A percentile compares a stretch with the other conserved stretches of the same genome.
Conservation (phyloP, 2,329 filamentous ascomycete genomes). For the Colletotrichum sp. region DNA sequence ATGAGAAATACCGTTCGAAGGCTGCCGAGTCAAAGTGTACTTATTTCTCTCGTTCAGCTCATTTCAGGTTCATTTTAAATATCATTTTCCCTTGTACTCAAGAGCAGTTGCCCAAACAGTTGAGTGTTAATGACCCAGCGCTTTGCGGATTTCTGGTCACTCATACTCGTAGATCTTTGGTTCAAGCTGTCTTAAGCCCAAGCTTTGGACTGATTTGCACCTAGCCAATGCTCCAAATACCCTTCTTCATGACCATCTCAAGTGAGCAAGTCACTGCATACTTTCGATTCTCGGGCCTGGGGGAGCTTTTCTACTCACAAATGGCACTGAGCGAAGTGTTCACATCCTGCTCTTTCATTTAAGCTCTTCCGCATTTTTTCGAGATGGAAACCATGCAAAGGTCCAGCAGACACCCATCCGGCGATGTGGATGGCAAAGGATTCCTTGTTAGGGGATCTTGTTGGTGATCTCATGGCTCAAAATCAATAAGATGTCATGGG, state of each 20-base stretch:
- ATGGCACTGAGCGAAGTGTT: background rate
- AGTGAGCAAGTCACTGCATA: background rate
- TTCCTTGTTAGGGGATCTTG: no score
- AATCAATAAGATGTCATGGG: background rate
- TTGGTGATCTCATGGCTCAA: no score
- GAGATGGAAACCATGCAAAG: no score
- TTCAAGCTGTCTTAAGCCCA: background rate
- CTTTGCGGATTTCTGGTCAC: background rate
- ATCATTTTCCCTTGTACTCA: background rate
- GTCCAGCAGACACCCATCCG: no score
- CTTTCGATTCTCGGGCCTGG: background rate
- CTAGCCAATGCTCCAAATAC: accelerated
- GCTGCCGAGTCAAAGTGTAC: background rate
- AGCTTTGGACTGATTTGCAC: background rate
- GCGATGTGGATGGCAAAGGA: no score
- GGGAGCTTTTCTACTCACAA: background rate
- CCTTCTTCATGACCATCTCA: background rate
- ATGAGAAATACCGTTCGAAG: background rate
- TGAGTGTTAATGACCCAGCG: background rate
- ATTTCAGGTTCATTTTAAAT: background rate
- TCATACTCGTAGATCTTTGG: background rate
- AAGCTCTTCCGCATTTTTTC: accelerated
- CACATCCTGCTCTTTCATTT: no score
- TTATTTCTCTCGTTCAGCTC: background rate
- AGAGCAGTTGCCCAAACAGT: background rate